These are phyloP conservation scores for Flagelloscypha sp. DNA, from an alignment of 768 basidiomycete genomes.

Conservation along the genomic window DNA sequence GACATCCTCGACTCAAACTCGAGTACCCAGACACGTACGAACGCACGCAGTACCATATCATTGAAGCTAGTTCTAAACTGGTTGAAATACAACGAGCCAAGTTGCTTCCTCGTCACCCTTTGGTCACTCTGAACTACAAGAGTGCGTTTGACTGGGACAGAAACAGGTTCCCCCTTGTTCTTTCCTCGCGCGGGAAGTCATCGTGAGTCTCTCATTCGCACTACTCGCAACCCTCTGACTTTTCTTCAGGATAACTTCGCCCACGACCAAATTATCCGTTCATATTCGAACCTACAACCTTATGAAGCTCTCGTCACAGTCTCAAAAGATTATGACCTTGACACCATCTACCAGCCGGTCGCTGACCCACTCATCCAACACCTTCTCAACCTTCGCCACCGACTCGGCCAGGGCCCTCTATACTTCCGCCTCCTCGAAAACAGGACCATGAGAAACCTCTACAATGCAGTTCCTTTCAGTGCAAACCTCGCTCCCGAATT, in stretches of 20 bases:
- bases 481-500: constrained; percentile 92
- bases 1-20: constrained; percentile 76
- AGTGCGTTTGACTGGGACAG: constrained; percentile 83
- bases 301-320: constrained; percentile 79
- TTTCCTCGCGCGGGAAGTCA: constrained; percentile 90
- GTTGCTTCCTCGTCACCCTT: constrained; percentile 54
- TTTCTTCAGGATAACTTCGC: constrained; percentile 81
- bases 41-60: constrained; percentile 85
- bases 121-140: constrained; percentile 60
- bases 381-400: constrained; percentile 62
- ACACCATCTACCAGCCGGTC: constrained; percentile 73
- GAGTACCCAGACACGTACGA: constrained; percentile 89
- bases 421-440: constrained; percentile 48
- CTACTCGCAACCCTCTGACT: constrained; percentile 5
- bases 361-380: constrained; percentile 78
- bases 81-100: constrained; percentile 63
- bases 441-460: constrained; percentile 55
- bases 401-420: constrained; percentile 49
- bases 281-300: constrained; percentile 68
- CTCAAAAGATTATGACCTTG: constrained; percentile 74
- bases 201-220: constrained; percentile 48
- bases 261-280: constrained; percentile 91
- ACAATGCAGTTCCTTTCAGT: constrained; percentile 72
- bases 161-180: constrained; percentile 79
- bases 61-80: constrained; percentile 85